Base-by-base conservation (phyloP, 2,329 filamentous ascomycete genomes). In the Cladophialophora chaetospira region DNA sequence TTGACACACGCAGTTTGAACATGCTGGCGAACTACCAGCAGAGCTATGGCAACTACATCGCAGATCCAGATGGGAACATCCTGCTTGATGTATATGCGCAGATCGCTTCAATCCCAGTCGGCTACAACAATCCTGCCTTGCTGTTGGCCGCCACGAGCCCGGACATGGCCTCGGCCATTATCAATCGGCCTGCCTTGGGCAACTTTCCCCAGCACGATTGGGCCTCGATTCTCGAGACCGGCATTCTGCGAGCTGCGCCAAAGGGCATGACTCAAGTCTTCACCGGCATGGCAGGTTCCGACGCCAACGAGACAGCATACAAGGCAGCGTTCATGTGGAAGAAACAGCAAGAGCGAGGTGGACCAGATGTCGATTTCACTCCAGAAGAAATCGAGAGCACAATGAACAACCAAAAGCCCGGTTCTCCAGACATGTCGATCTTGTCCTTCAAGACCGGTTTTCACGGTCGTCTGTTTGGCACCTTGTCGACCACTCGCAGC, bases 281-380 rank as follows among this genome's bases (percentile, higher is more conserved):
- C 77, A 96, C 91, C 15, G 90, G 88, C 63, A 88, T 91, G 79
- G 85, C 91, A 52, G 91, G 91, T 60, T 95, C 90, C 17, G 91
- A 96, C 69, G 91, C 91, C 74, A 96, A 96, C 77, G 92, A 96
- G 78, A 88, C 89, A 29, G 92, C 92, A 40, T 96, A 91, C 83
- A 96, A 96, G 78, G 91, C 91, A 6, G 91, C 92, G 47, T 96
- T 96, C 78, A 96, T 96, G 87, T 95, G 88, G 82, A 87, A 88
- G 69, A 86, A 89, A 46, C 88, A 91, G 73, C 81, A 85, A 62
- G 84, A 94, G 75, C 89, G 92, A 60, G 91, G 91, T 64, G 90
- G 90, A 5, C 78, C 84, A 43, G 73, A 87, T 33, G 88, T 87
- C 53, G 89, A 93, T 56, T 96, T 96, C 78, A 89, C 88, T 29